phyloP scores from a whole-genome alignment of 192 early-diverging fungal genomes.

The Dispira simplex region DNA sequence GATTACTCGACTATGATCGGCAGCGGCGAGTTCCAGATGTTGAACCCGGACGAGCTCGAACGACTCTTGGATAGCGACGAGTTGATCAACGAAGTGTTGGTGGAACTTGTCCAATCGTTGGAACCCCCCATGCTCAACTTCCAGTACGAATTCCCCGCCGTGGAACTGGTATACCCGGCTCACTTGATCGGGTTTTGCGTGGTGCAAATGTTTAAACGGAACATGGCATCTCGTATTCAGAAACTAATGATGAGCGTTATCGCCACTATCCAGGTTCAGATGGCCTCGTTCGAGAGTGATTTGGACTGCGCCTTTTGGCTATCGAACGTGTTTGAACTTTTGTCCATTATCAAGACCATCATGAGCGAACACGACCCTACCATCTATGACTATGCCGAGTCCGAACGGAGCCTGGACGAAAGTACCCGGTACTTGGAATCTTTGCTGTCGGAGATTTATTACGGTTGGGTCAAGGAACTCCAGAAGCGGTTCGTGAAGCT shows the following conservation, averaged over 20 bases:
- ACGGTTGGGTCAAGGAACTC: conserved; percentile 95
- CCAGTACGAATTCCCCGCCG: conserved; percentile 34
- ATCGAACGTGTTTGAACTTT: conserved; percentile 88
- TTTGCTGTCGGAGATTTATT: conserved; percentile 87
- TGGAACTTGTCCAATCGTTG: conserved; percentile 74
- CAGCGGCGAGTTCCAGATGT: background rate
- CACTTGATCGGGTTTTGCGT: conserved; percentile 77
- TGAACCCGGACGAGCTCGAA: conserved; percentile 9
- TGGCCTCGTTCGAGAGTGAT: conserved; percentile 33
- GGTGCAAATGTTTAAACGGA: conserved; percentile 75
- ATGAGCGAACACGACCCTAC: conserved; percentile 53
- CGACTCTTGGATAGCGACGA: conserved; percentile 42
- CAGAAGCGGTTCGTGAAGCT: conserved; percentile 90
- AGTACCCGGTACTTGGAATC: conserved; percentile 83
- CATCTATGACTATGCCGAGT: conserved; percentile 41
- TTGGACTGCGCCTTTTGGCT: conserved; percentile 85
- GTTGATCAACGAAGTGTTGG: conserved; percentile 69
- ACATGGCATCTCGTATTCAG: conserved; percentile 68
- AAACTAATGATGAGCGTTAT: conserved; percentile 76
- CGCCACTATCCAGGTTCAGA: conserved; percentile 58
- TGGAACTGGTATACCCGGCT: conserved; percentile 84
- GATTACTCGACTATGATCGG: conserved; percentile 4
- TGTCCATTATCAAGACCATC: conserved; percentile 75
- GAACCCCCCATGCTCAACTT: conserved; percentile 79
- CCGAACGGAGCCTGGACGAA: conserved; percentile 65